Base-by-base conservation (phyloP, 306 rosid genomes). In the Vigna mungo region DNA sequence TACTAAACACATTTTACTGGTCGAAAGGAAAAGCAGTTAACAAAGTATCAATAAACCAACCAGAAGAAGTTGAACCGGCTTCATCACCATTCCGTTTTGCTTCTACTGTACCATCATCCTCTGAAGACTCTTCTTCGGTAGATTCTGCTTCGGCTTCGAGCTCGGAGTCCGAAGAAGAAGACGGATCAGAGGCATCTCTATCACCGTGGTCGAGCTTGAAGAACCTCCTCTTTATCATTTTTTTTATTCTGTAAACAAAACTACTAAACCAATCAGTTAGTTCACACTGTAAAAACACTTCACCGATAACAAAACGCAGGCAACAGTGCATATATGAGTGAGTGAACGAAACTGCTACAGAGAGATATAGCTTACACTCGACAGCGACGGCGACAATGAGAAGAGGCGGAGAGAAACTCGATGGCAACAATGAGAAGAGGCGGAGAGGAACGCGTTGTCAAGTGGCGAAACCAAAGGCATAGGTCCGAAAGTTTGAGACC, bases 161-260 rank as follows among this genome's bases (percentile, higher is more conserved):
- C 77, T 86, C 92, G 10, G 86, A 84, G 76, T 82, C 91, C 1
- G 95, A 87, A 44, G 87, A 86, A 9, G 92, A 85, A 9, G 98
- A 89, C 4, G 86, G 53, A 81, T 87, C 91, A 0, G 94, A 84
- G 63, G 85, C 90, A 36, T 94, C 90, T 8, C 72, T 73, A 59
- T 85, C 91, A 36, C 84, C 94, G 41, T 87, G 94, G 36, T 94
- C 98, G 49, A 88, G 15, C 86, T 83, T 85, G 74, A 66, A 94
- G 89, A 89, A 94, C 44, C 87, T 82, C 86, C 97, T 88, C 88
- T 94, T 94, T 77, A 94, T 90, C 98, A 94, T 94, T 80, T 73
- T 4, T 18, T 8, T 44, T 44, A 76, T 71, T 80, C 20, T 15
- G 37, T 18, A 12, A 48, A n/a, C 7, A 76, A 47, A 61, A 60